Evolutionary conservation across 768 basidiomycete species (phyloP), one percentile per base, ranked within the genome.

Genomic region (Collybia mongolica): DNA sequence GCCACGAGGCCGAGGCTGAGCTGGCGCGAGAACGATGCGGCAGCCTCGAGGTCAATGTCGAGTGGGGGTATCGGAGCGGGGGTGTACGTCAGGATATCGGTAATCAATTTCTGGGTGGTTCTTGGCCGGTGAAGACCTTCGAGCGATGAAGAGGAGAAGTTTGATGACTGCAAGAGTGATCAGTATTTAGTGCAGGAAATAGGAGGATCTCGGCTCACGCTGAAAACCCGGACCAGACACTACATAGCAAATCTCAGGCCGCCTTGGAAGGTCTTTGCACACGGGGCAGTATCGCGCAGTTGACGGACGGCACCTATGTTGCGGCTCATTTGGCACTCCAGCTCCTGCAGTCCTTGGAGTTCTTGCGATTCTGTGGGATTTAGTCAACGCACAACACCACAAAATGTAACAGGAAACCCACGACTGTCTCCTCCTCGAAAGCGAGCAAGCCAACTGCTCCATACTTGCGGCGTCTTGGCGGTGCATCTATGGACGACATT

Each of bases 1-100:
- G n/a, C 91, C 22, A 92, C 86, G 12, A 93, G 74, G 1, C 73
- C 69, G 6, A 93, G 72, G 60, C 88, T 89, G 63, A 66, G 65
- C 48, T 80, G 79, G 6, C 80, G 63, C 45, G 80, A 64, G 57
- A 80, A 52, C 46, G 69, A 63, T 32, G 69, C 65, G 45, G 79
- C 59, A 22, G 72, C 65, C 54, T 72, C 70, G 44, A 61, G 51
- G 20, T 65, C 59, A 28, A 68, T 51, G 36, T 49, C 47, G 52
- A 37, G 26, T 39, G 52, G 58, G 18, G 56, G 64, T 39, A 57
- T 48, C 19, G 55, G 56, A 1, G 67, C 65, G 18, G 73, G 64
- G 15, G 70, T 47, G 50, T 70, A 62, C 18, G 71, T 71, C 38
- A 76, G 60, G 41, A 75, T 62, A 62, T 80, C 77, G 1, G 74